Conservation (phyloP, 1,284 basidiomycete genomes). For the Mycosarcoma mackinlayi region DNA sequence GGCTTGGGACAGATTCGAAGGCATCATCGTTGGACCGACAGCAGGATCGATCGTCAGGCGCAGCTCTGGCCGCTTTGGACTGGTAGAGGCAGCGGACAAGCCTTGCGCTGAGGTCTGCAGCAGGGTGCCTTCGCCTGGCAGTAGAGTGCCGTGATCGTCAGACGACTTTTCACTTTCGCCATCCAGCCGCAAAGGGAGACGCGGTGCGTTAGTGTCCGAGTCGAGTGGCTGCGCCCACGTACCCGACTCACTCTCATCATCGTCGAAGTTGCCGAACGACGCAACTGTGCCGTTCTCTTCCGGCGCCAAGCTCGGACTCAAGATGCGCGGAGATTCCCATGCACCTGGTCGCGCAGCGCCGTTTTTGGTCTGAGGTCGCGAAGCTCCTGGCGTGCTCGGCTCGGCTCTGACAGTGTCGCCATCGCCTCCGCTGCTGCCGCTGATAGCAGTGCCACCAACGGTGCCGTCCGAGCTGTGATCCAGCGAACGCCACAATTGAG, state of each 20-base stretch:
- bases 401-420: slow-evolving; percentile 45
- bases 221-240: slow-evolving; percentile 66
- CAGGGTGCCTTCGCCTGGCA: slow-evolving; percentile 33
- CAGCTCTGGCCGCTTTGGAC: slow-evolving; percentile 56
- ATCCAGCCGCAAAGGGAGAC: slow-evolving; percentile 32
- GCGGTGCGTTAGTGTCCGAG: slow-evolving; percentile 34
- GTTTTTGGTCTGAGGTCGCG: slow-evolving; percentile 27
- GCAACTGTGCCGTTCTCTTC: slow-evolving; percentile 53
- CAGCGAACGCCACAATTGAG: slow-evolving; percentile 35
- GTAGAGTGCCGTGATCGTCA: slow-evolving; percentile 33
- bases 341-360: slow-evolving; percentile 1
- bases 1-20: slow-evolving; percentile 5
- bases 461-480: slow-evolving; percentile 26
- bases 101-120: slow-evolving; percentile 18
- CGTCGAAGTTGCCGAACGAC: slow-evolving; percentile 57
- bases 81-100: slow-evolving; percentile 9
- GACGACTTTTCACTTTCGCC: slow-evolving; percentile 12
- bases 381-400: slow-evolving; percentile 37
- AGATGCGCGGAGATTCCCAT: slow-evolving; percentile 10
- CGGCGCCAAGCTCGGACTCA: slow-evolving; percentile 27
- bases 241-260: slow-evolving; percentile 57
- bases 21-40: slow-evolving; percentile 29
- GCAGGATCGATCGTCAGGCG: slow-evolving; percentile 56
- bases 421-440: slow-evolving; percentile 44
- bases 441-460: slow-evolving; percentile 31